Base-by-base conservation (phyloP, 1,139 yeast genomes). In the Zygoascus sp. region DNA sequence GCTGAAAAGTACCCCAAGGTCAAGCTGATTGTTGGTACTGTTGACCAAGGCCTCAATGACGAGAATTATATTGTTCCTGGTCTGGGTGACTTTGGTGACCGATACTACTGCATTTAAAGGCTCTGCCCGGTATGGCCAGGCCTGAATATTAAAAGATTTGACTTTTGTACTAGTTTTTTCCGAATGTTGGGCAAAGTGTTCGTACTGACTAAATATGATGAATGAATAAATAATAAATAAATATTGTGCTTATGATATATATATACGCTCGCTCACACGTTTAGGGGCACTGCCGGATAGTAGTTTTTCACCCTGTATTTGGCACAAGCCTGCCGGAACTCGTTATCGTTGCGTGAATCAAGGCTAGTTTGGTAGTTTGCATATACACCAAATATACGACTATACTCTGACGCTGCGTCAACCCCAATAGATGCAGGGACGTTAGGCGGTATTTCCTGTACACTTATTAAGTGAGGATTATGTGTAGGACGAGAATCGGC, bases 41-140 rank as follows among this genome's bases (percentile, higher is more conserved):
- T 92, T 56, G 98, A 92, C 65, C 81, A 83, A 59, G 83, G 83
- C 50, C 74, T 92, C 61, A 92, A 92, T 61, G 95, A 81, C 48
- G 74, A 82, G 62, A 86, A 83, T 69, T 89, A 83, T 67, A 85
- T 92, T 58, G 81, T 80, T 44, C 98, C 98, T 25, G 98, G 98
- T 42, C 75, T 92, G 58, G 98, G 98, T 61, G 98, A 92, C 64
- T 92, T 92, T 62, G 98, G 98, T 62, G 98, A 92, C 69, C 78
- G 97, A 70, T 92, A 92, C 69, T 92, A 90, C 71, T 87, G 96
- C 69, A 81, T 87, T 54, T 89, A 74, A 66, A n/a, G n/a, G n/a
- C n/a, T n/a, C n/a, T n/a, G n/a, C n/a, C n/a, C n/a, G n/a, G n/a
- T n/a, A n/a, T n/a, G n/a, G n/a, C n/a, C n/a, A n/a, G n/a, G n/a